phyloP scores from a whole-genome alignment of 345 rosid species.

The Gossypium anomalum region DNA sequence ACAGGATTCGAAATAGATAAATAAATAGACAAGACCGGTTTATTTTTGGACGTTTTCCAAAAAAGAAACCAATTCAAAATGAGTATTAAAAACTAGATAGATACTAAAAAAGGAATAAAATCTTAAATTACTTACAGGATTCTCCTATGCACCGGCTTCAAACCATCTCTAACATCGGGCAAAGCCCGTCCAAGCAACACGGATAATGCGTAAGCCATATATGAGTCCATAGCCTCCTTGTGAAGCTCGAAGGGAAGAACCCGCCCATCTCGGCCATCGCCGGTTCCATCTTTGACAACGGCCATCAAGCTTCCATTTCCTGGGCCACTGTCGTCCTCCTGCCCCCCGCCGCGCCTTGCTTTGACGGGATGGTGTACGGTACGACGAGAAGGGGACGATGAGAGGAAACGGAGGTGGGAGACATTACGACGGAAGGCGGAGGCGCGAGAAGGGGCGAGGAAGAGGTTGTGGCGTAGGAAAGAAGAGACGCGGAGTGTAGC shows the following conservation, averaged over 20 bases:
- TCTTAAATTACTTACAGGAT: conserved; percentile 52
- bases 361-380: neutral
- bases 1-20: neutral
- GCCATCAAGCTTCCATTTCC: conserved; percentile 45
- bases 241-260: conserved; percentile 69
- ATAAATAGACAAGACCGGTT: neutral
- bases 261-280: conserved; percentile 30
- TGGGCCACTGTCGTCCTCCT: conserved; percentile 15
- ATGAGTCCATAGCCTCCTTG: conserved; percentile 85
- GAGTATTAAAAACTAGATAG: neutral
- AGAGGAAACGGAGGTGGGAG: conserved; percentile 41
- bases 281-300: conserved; percentile 28
- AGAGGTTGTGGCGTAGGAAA: conserved; percentile 40
- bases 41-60: neutral
- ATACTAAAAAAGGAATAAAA: neutral
- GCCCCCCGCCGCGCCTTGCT: conserved; percentile 25
- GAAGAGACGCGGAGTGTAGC: conserved; percentile 64
- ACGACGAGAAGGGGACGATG: conserved; percentile 19
- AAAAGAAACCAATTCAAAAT: neutral
- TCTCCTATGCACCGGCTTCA: conserved; percentile 94
- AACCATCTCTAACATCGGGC: conserved; percentile 91
- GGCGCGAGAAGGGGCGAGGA: conserved; percentile 23
- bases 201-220: conserved; percentile 88
- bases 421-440: conserved; percentile 26
- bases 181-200: conserved; percentile 92